A percentile compares a stretch with the other conserved stretches of the same genome.
phyloP scores from a whole-genome alignment of 805 yeast genomes.

The Candida methanosorbosa region DNA sequence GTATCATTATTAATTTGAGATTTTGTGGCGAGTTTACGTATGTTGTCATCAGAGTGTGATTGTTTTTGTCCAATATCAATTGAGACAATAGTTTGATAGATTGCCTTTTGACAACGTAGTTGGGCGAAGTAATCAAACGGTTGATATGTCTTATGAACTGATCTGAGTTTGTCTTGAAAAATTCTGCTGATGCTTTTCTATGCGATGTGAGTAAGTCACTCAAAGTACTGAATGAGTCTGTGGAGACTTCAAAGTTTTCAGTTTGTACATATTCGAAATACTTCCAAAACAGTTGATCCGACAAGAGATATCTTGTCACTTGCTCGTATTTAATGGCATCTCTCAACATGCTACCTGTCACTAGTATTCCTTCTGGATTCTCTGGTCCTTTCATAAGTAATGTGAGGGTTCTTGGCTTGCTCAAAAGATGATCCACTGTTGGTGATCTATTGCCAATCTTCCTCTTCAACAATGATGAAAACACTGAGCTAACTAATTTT shows the following conservation, averaged over 20 bases:
- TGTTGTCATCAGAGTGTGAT: slow-evolving; percentile 61
- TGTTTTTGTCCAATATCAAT: slow-evolving; percentile 61
- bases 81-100: slow-evolving; percentile 69
- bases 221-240: slow-evolving; percentile 79
- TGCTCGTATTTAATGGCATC: slow-evolving; percentile 79
- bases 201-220: slow-evolving; percentile 63
- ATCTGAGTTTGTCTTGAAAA: slow-evolving; percentile 50
- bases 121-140: slow-evolving; percentile 61
- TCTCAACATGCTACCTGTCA: slow-evolving; percentile 70
- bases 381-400: slow-evolving; percentile 68
- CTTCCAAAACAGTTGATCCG: slow-evolving; percentile 66
- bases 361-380: slow-evolving; percentile 58
- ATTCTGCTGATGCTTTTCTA: slow-evolving; percentile 60
- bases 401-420: slow-evolving; percentile 56
- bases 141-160: slow-evolving; percentile 57
- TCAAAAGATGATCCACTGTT: slow-evolving; percentile 73
- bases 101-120: slow-evolving; percentile 91
- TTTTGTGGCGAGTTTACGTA: slow-evolving; percentile 80
- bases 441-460: slow-evolving; percentile 72
- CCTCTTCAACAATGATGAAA: slow-evolving; percentile 69
- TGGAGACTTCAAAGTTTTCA: slow-evolving; percentile 80
- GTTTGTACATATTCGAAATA: slow-evolving; percentile 70
- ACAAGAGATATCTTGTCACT: slow-evolving; percentile 50
- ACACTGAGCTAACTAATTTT: slow-evolving; percentile 68
- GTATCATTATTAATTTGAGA: slow-evolving; percentile 76